Evolutionary conservation across 2,329 filamentous ascomycete species (phyloP), one percentile per base, ranked within the genome.

Genomic region (Didymella segeticola): DNA sequence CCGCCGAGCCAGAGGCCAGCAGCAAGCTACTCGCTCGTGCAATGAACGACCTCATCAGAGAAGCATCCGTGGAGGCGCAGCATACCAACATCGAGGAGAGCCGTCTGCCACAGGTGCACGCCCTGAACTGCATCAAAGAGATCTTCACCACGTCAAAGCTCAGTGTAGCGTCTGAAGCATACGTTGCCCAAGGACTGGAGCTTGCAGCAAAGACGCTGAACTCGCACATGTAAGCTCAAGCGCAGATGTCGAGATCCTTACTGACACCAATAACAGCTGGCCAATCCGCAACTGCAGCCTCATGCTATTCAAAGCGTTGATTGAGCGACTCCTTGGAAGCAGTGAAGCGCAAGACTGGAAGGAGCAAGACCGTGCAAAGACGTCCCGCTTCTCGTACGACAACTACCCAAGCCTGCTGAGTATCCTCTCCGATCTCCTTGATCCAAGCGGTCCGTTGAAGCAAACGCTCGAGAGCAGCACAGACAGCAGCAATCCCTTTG

Each of bases 261-360:
- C 53, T 66, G 12, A 58, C 15, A 62, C 26, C 11, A 52, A 8
- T 22, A 15, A 10, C 56, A 90, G 87, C 19, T 99, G 95, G 95
- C 91, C 93, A 0, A 92, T 99, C 51, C 88, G 93, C 1, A 99
- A 99, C 72, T 97, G 92, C 62, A 92, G 92, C 2, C 77, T 98
- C 27, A 89, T 98, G 77, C 84, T 99, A 6, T 87, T 98, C 60
- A 86, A 93, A 48, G 91, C 91, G 57, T 80, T 97, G 5, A 89
- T 96, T 46, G 90, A 95, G 69, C 84, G 85, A 58, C 78, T 96
- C 1, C 85, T 95, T 23, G 90, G 90, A 14, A 90, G 87, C 0
- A 87, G 86, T 48, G 88, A 91, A 53, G 72, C 77, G 6, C 77
- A 79, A 53, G 74, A 91, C 79, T 78, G 92, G 75, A 71, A 83